Conservation (phyloP, 805 yeast genomes). For the Hanseniaspora pseudoguilliermondii region DNA sequence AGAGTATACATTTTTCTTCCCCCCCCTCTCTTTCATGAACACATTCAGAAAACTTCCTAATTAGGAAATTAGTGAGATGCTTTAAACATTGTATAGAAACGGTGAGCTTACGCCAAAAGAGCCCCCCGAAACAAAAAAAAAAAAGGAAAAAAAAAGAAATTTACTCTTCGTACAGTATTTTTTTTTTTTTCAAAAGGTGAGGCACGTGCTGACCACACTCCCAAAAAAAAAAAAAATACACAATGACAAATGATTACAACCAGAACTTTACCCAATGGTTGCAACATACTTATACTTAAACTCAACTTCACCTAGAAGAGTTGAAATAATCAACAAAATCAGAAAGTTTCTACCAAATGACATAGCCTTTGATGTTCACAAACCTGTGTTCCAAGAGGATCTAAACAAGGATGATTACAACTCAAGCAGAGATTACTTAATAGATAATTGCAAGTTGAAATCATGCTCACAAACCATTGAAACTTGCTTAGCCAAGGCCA, state of each 20-base stretch:
- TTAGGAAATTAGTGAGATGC: not conserved
- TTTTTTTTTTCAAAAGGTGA: not conserved
- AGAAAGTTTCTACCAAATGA: constrained; percentile 33
- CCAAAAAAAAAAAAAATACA: too few species aligned
- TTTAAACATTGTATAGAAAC: too few species aligned
- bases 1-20: not conserved
- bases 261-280: constrained; percentile 1
- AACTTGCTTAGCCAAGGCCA: not conserved
- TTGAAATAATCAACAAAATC: constrained; percentile 48
- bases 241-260: not conserved
- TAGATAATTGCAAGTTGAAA: not conserved
- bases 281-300: constrained; percentile 47
- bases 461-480: not conserved
- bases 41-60: not conserved
- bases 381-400: constrained; percentile 68
- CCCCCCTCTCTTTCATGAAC: too few species aligned
- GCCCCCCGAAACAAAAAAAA: too few species aligned
- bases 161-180: not conserved
- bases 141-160: not conserved
- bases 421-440: constrained; percentile 18
- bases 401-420: constrained; percentile 35
- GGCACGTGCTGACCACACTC: not conserved
- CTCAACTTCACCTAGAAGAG: constrained; percentile 72
- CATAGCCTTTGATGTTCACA: constrained; percentile 32
- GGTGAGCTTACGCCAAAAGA: not conserved